phyloP scores from a whole-genome alignment of 257 asterid genomes.

The Gentiana straminea region DNA sequence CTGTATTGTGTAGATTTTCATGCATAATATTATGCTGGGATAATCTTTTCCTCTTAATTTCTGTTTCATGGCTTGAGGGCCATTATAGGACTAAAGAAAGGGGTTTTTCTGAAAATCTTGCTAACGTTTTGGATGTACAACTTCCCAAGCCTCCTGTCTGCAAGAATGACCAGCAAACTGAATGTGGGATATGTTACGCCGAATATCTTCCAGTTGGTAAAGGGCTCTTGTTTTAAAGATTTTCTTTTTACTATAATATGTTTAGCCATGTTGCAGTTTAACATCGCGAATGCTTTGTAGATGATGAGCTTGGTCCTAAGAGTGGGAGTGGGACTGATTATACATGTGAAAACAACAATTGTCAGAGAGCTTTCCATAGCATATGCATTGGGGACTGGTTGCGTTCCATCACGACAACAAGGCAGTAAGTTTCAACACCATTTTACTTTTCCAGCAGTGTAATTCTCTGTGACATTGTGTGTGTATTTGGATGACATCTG shows the following conservation, averaged over 20 bases:
- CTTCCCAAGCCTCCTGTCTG: conserved; percentile 37
- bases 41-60: too few species aligned
- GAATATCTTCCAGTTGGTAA: conserved; percentile 74
- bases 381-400: conserved; percentile 82
- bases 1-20: too few species aligned
- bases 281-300: conserved; percentile 25
- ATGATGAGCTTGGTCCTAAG: conserved; percentile 67
- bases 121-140: conserved; percentile 34
- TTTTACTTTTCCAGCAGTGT: background rate
- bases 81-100: conserved; percentile 41
- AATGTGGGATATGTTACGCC: conserved; percentile 86
- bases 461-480: too few species aligned
- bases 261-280: conserved; percentile 3
- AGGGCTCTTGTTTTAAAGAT: background rate
- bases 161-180: conserved; percentile 50
- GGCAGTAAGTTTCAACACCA: conserved; percentile 44
- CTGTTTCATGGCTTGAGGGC: background rate
- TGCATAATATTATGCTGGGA: too few species aligned
- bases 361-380: conserved; percentile 63
- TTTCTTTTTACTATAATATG: background rate
- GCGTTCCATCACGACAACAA: conserved; percentile 68
- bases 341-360: conserved; percentile 60
- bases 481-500: background rate
- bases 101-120: conserved; percentile 48
- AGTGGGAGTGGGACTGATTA: conserved; percentile 72